A percentile compares a stretch with the other conserved stretches of the same genome.
Conservation (phyloP, 352 stramenopile species). For the Pseudoperonospora humuli region DNA sequence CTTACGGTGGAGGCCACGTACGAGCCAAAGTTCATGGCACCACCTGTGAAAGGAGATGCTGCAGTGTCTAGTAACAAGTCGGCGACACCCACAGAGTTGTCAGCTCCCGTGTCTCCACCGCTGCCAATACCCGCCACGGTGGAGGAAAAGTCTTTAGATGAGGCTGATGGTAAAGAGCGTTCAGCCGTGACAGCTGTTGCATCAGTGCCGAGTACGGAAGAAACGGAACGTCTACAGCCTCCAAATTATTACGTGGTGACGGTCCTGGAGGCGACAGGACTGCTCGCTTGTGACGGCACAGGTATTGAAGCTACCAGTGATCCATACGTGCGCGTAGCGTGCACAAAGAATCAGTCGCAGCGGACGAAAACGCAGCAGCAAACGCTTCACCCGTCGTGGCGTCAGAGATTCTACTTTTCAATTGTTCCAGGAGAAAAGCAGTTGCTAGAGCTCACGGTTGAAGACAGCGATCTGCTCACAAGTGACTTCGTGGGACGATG, state of each 20-base stretch:
- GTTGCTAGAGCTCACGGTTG: conserved; percentile 43
- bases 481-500: conserved; percentile 71
- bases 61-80: conserved; percentile 4
- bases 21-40: conserved; percentile 34
- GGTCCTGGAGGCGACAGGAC: conserved; percentile 45
- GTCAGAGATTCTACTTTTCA: conserved; percentile 65
- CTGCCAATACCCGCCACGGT: not conserved
- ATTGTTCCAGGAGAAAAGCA: conserved; percentile 32
- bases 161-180: not conserved
- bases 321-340: conserved; percentile 52
- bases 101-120: conserved; percentile 1
- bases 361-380: conserved; percentile 57
- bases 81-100: conserved; percentile 2
- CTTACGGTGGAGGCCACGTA: conserved; percentile 35
- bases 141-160: conserved; percentile 10
- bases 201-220: not conserved
- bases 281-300: conserved; percentile 48
- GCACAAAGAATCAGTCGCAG: conserved; percentile 48
- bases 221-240: conserved; percentile 1
- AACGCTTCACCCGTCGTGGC: conserved; percentile 56
- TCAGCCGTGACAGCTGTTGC: not conserved
- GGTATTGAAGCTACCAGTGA: conserved; percentile 55
- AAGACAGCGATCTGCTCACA: conserved; percentile 61
- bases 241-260: conserved; percentile 65
- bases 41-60: conserved; percentile 3